These are phyloP conservation scores for Prunus dulcis DNA, from an alignment of 306 rosid genomes.

Conservation along the genomic window DNA sequence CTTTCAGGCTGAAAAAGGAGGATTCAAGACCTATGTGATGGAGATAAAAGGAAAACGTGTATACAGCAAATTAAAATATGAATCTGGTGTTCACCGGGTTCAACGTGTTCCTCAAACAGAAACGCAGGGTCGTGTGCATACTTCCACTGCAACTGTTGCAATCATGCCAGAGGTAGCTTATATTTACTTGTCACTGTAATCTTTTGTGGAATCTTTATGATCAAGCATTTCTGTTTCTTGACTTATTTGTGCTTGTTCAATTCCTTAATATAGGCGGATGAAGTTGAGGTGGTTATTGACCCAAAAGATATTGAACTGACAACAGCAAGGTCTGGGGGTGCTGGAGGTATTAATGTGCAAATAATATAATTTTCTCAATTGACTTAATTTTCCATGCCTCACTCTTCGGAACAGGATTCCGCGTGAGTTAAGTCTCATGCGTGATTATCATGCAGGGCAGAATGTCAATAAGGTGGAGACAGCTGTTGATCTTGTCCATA, in stretches of 20 bases:
- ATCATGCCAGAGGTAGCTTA: constrained; percentile 96
- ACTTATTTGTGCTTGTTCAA: constrained; percentile 19
- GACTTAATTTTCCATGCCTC: constrained; percentile 17
- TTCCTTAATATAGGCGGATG: constrained; percentile 70
- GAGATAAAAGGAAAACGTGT: constrained; percentile 89
- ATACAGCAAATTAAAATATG: constrained; percentile 90
- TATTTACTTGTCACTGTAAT: constrained; percentile 2
- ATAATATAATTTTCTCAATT: constrained; percentile 13
- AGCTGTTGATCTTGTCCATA: constrained; percentile 90
- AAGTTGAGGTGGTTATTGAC: constrained; percentile 89
- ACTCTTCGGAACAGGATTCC: constrained; percentile 8
- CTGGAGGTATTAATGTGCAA: constrained; percentile 74
- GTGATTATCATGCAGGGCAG: constrained; percentile 67
- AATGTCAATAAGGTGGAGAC: constrained; percentile 99
- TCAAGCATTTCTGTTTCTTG: constrained; percentile 7
- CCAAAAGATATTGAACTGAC: constrained; percentile 95
- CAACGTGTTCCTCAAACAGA: constrained; percentile 99
- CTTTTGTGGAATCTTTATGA: constrained; percentile 11
- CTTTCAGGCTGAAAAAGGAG: constrained; percentile 90
- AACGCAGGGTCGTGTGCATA: constrained; percentile 94
- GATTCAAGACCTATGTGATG: constrained; percentile 93
- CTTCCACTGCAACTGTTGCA: constrained; percentile 98
- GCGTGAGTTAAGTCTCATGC: constrained; percentile 24
- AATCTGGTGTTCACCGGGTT: constrained; percentile 98
- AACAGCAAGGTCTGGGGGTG: constrained; percentile 97